Evolutionary conservation across 352 stramenopile genomes (phyloP).

Genomic region (Aphanomyces invadans): DNA sequence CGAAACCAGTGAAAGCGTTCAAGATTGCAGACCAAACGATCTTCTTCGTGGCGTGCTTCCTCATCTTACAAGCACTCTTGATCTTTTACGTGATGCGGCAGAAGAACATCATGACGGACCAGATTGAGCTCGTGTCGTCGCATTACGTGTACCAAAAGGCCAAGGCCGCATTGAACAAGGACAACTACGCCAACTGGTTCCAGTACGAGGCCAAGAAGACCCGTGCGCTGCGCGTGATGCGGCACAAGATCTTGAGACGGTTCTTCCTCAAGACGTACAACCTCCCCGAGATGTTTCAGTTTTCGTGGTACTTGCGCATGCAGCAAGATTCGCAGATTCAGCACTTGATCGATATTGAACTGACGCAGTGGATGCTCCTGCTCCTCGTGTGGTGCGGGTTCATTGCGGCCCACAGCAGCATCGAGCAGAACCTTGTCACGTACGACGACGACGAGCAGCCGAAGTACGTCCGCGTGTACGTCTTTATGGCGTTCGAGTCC

Average conservation of each 20-base stretch:
- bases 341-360: conserved; percentile 28
- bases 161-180: conserved; percentile 16
- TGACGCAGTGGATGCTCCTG: conserved; percentile 28
- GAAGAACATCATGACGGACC: conserved; percentile 27
- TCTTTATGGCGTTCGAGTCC: conserved; percentile 16
- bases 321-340: conserved; percentile 28
- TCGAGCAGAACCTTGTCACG: neutral
- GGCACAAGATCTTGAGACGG: conserved; percentile 17
- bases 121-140: conserved; percentile 26
- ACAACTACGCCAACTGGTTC: conserved; percentile 11
- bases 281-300: conserved; percentile 27
- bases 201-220: conserved; percentile 7
- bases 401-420: neutral
- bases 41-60: conserved; percentile 29
- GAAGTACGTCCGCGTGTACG: conserved; percentile 12
- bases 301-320: conserved; percentile 28
- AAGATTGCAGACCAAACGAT: conserved; percentile 32
- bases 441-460: conserved; percentile 16
- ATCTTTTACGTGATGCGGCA: conserved; percentile 26
- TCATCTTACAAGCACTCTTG: conserved; percentile 30
- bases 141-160: conserved; percentile 17
- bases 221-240: conserved; percentile 16
- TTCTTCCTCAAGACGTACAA: conserved; percentile 25
- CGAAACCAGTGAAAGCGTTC: conserved; percentile 28
- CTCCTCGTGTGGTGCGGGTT: conserved; percentile 19